Evolutionary conservation across 1,139 yeast genomes (phyloP).

Genomic region (Taphrina sp.): DNA sequence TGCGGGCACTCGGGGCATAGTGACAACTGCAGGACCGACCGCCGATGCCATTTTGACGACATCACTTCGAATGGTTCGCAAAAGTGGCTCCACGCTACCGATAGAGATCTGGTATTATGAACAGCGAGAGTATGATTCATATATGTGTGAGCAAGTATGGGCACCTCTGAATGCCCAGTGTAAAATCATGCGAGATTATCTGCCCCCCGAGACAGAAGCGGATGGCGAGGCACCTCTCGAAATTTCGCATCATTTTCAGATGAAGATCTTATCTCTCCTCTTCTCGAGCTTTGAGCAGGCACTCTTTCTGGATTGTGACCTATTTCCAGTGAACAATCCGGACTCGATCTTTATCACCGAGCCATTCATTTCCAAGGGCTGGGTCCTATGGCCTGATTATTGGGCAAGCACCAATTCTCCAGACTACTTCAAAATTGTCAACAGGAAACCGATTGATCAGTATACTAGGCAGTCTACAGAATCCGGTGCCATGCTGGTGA

Average conservation of each 20-base stretch:
- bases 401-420: constrained; percentile 78
- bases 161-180: constrained; percentile 11
- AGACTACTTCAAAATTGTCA: constrained; percentile 63
- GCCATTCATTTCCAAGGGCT: constrained; percentile 57
- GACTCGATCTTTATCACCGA: constrained; percentile 55
- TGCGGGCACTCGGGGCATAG: constrained; percentile 21
- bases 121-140: constrained; percentile 11
- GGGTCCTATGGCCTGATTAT: constrained; percentile 79
- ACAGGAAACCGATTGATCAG: constrained; percentile 50
- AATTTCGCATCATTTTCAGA: constrained; percentile 47
- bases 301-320: constrained; percentile 74
- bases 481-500: constrained; percentile 74
- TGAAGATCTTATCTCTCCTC: constrained; percentile 71
- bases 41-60: constrained; percentile 14
- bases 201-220: constrained; percentile 7
- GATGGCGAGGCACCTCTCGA: constrained; percentile 10
- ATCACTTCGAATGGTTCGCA: constrained; percentile 22
- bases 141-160: constrained; percentile 16
- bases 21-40: constrained; percentile 5
- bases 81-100: constrained; percentile 16
- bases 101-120: constrained; percentile 20
- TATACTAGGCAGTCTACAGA: constrained; percentile 71
- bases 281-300: constrained; percentile 75
- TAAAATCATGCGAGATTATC: constrained; percentile 57
- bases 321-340: constrained; percentile 61